Percentiles rank a stretch among this genome's conserved stretches.
These are phyloP conservation scores for Rhynchosporium graminicola DNA, from an alignment of 2,329 filamentous ascomycete species.

Conservation along the genomic window DNA sequence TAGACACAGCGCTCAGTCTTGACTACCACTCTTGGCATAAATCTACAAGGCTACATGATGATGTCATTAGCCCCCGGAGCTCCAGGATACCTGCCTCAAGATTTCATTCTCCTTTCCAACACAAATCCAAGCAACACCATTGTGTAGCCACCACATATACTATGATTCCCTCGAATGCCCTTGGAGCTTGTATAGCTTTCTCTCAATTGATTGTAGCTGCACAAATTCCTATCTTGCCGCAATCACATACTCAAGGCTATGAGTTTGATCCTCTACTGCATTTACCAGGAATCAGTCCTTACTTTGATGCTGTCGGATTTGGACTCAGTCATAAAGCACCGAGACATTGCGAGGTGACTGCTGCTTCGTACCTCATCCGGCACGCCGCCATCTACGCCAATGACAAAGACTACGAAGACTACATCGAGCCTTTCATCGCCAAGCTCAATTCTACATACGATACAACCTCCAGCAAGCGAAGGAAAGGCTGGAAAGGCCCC, in stretches of 20 bases:
- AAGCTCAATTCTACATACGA: conserved; percentile 57
- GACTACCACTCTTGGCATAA: neutral
- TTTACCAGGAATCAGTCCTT: conserved; percentile 56
- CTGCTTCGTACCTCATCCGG: conserved; percentile 58
- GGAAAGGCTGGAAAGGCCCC: conserved; percentile 36
- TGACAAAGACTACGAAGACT: conserved; percentile 58
- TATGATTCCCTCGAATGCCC: neutral
- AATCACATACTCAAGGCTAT: conserved; percentile 42
- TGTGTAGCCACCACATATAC: neutral
- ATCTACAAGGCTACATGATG: conserved; percentile 7
- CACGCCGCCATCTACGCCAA: conserved; percentile 63
- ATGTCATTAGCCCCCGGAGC: conserved; percentile 1
- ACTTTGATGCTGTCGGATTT: conserved; percentile 51
- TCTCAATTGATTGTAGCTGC: conserved; percentile 11
- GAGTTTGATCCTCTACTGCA: conserved; percentile 56
- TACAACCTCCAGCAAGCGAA: conserved; percentile 21
- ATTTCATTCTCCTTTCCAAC: neutral
- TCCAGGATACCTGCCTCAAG: no score
- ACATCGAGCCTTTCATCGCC: conserved; percentile 56
- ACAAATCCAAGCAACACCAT: neutral
- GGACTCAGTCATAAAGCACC: conserved; percentile 47
- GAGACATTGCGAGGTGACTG: conserved; percentile 51
- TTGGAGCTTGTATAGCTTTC: conserved; percentile 1
- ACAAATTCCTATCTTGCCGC: conserved; percentile 26
- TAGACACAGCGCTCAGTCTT: neutral